Base-by-base conservation (phyloP, 2,329 filamentous ascomycete genomes). In the Xylaria sp. region DNA sequence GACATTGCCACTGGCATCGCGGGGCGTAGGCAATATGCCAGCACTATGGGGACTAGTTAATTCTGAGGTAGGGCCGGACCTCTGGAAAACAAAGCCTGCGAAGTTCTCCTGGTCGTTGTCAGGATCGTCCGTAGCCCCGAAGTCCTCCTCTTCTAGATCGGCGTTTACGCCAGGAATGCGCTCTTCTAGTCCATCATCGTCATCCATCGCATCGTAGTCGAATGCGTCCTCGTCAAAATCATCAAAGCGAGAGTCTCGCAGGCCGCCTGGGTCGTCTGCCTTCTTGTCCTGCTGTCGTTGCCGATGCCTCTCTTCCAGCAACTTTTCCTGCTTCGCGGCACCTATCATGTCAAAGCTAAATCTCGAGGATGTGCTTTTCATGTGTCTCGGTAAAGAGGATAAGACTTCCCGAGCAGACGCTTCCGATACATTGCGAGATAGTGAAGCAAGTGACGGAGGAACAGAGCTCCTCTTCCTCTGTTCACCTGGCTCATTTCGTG, bases 281-380 rank as follows among this genome's bases (percentile, higher is more conserved):
- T 83, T 78, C 64, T 82, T 87, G 54, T 87, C 85, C 24, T 86
- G 75, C 57, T 87, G 83, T 49, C 85, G 83, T 60, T 88, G 82
- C 16, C 87, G 78, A 68, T 91, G 88, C 44, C 85, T 82, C 62
- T 91, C 90, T 69, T 91, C 90, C 39, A 92, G 74, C 37, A 88
- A 69, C 69, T 86, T 88, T 69, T 88, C 85, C 63, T 86, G 79
- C 54, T 83, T 81, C 13, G 88, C 88, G 5, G 84, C 84, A 4
- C 87, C 87, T 16, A 86, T 82, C 78, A 92, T 90, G 65, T 92
- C 89, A 65, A 93, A 93, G 64, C 89, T 92, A 67, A 93, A 92
- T 13, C 90, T 79, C 0, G 88, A 91, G 0, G 89, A 90, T 9
- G 87, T 90, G 68, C 89, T 92, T 71, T 87, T 88, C 84, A 88